Evolutionary conservation across 163 green algal genomes (phyloP).

Genomic region (Chlorella variabilis): DNA sequence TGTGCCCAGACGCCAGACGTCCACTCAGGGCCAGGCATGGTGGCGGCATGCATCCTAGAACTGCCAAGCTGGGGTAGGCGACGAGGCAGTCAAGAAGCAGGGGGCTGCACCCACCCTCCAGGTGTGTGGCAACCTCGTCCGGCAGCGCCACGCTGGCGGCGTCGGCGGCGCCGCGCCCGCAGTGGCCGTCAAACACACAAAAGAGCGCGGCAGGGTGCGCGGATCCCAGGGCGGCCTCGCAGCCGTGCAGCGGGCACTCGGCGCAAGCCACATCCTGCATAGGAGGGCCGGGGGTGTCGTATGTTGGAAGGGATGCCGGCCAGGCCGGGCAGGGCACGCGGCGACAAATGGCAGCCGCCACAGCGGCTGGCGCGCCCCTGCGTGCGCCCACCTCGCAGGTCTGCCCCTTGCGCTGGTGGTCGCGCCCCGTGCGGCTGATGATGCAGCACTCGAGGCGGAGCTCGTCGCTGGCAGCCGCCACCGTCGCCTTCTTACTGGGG

Average conservation of each 20-base stretch:
- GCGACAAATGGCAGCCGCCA: neutral
- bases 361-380: neutral
- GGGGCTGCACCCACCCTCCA: no score
- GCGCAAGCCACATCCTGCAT: slow-evolving; percentile 38
- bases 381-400: slow-evolving; percentile 30
- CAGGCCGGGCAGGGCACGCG: no score
- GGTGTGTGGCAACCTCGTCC: slow-evolving; percentile 47
- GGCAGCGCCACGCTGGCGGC: slow-evolving; percentile 66
- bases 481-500: slow-evolving; percentile 34
- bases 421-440: slow-evolving; percentile 42
- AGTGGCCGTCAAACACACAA: slow-evolving; percentile 88
- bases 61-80: no score
- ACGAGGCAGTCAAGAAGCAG: no score
- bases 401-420: slow-evolving; percentile 52
- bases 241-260: slow-evolving; percentile 41
- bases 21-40: no score
- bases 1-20: no score
- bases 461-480: slow-evolving; percentile 35
- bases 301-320: no score
- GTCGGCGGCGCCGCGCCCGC: slow-evolving; percentile 68
- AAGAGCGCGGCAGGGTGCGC: slow-evolving; percentile 60
- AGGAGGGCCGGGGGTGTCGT: neutral
- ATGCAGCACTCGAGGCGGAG: slow-evolving; percentile 59
- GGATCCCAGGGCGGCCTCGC: neutral
- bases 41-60: no score